Evolutionary conservation across 805 yeast genomes (phyloP), one percentile per base, ranked within the genome.

Genomic region (Lachancea sp.): DNA sequence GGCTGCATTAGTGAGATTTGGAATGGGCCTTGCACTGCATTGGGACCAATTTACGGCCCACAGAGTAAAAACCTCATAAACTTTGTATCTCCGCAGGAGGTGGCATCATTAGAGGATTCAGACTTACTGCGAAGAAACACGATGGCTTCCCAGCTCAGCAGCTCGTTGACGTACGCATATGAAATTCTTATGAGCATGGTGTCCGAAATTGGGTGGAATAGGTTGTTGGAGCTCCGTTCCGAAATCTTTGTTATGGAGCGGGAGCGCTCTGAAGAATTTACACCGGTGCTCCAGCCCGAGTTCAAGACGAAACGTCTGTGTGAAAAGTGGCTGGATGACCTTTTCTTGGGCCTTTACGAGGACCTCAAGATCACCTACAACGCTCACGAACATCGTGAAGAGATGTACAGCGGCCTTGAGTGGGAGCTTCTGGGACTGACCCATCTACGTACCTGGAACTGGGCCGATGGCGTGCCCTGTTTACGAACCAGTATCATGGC

Each of bases 121-220:
- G 52, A 54, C 13, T 36, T 62, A 35, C 48, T 63, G 36, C 48
- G 54, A n/a, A 52, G 64, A 38, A 63, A 59, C 47, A 49, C 62
- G 16, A 47, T 57, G 17, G 57, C 60, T 3, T 57, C 57, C 26
- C 59, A 56, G 30, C 52, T 50, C 30, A 55, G 58, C 34, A 54
- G 59, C 59, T 62, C 57, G 22, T 53, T 57, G 41, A 41, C 45
- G 34, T 49, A 66, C 43, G 86, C 85, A 1, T 91, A 87, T 60
- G 82, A 81, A 36, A 64, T 89, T 45, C 64, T 91, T 46, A 79
- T 95, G 3, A 70, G 78, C 8, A 74, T 93, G 51, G 78, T 81
- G 2, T 74, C 81, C 16, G 66, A 72, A 19, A 69, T 81, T 34
- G 96, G 96, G 3, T 91, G 99, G 99, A 87, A 86, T 53, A 77